phyloP scores from a whole-genome alignment of 2,329 filamentous ascomycete species.

The Ceratocystis huliohia region DNA sequence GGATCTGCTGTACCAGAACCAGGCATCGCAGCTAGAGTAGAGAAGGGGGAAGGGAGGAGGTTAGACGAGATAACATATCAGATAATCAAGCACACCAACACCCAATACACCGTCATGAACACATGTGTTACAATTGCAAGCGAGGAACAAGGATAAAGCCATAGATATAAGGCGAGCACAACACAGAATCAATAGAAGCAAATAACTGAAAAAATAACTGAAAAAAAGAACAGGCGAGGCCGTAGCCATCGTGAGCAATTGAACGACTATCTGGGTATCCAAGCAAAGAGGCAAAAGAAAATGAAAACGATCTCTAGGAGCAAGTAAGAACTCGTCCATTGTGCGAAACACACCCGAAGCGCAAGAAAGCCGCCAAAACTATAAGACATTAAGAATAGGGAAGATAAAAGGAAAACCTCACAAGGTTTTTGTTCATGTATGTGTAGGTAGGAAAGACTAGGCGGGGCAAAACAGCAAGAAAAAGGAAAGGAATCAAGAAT shows the following conservation, averaged over 20 bases:
- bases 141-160: background rate
- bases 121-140: background rate
- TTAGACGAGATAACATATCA: background rate
- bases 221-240: background rate
- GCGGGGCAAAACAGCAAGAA: background rate
- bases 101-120: slow-evolving; percentile 16
- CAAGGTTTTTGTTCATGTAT: slow-evolving; percentile 28
- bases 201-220: background rate
- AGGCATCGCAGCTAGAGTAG: slow-evolving; percentile 88
- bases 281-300: slow-evolving; percentile 3
- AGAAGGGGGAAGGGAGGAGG: slow-evolving; percentile 14
- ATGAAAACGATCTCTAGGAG: background rate
- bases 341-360: slow-evolving; percentile 14
- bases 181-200: background rate
- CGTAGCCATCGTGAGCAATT: slow-evolving; percentile 6
- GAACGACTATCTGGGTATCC: slow-evolving; percentile 13
- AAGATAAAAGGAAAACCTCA: slow-evolving; percentile 29
- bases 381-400: slow-evolving; percentile 19
- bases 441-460: background rate
- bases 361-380: slow-evolving; percentile 18
- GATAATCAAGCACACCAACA: slow-evolving; percentile 8
- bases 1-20: slow-evolving; percentile 93
- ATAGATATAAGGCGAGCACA: background rate
- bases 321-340: slow-evolving; percentile 19
- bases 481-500: background rate